These are phyloP conservation scores for Aspergillus pseudotamarii DNA, from an alignment of 2,329 filamentous ascomycete species.

Conservation along the genomic window DNA sequence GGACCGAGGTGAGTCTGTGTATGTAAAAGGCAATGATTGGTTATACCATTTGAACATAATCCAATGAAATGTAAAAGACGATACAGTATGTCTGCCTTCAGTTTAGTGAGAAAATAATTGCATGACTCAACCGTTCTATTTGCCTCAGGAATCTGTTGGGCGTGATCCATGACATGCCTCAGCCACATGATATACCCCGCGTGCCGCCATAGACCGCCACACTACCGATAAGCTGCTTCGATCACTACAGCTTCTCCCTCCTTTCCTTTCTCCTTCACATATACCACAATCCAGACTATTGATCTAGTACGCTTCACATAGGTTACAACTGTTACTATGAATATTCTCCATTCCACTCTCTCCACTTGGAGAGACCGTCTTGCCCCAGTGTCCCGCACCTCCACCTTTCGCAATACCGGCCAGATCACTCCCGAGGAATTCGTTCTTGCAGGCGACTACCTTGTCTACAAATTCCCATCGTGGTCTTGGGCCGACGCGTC, in stretches of 20 bases:
- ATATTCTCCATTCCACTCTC: slow-evolving; percentile 88
- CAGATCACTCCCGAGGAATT: slow-evolving; percentile 99
- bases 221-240: slow-evolving; percentile 17
- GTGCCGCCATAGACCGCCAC: slow-evolving; percentile 20
- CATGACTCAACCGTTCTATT: background rate
- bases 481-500: slow-evolving; percentile 96
- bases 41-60: background rate
- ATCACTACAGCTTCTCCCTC: background rate
- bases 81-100: background rate
- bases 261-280: background rate
- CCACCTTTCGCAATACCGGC: slow-evolving; percentile 89
- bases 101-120: background rate
- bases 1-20: background rate
- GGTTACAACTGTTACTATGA: slow-evolving; percentile 60
- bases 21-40: background rate
- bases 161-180: slow-evolving; percentile 9
- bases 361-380: slow-evolving; percentile 90
- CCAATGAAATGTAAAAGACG: background rate
- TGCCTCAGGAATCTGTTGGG: background rate
- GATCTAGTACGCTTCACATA: background rate
- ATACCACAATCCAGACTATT: background rate
- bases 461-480: slow-evolving; percentile 98
- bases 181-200: slow-evolving; percentile 26
- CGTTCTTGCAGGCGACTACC: slow-evolving; percentile 90
- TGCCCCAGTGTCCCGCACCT: slow-evolving; percentile 84